These are phyloP conservation scores for Lactarius evosmus DNA, from an alignment of 768 basidiomycete genomes.

Conservation along the genomic window DNA sequence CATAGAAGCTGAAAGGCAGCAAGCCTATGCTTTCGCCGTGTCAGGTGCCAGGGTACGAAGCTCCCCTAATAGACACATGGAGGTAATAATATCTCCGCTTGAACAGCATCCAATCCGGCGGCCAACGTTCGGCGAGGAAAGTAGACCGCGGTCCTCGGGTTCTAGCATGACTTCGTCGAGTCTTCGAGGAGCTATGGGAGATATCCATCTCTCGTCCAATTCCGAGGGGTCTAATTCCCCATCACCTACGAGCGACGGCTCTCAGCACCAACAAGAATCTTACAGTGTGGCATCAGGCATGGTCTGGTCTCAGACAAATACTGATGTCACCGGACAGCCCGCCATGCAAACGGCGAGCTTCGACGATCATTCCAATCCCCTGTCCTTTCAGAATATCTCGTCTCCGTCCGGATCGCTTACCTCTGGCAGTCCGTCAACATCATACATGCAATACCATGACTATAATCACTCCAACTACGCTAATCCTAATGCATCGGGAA, in stretches of 20 bases:
- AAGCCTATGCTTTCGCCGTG: conserved; percentile 25
- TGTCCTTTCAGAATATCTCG: conserved; percentile 27
- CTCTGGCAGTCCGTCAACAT: conserved; percentile 23
- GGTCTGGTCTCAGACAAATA: conserved; percentile 27
- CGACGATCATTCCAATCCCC: conserved; percentile 19
- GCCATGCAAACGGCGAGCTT: conserved; percentile 20
- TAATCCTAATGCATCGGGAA: conserved; percentile 25
- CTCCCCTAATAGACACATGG: conserved; percentile 19
- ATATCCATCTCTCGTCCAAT: conserved; percentile 42
- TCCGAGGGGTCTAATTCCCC: conserved; percentile 34
- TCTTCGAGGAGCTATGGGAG: conserved; percentile 64
- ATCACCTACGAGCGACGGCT: conserved; percentile 29
- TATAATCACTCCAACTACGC: conserved; percentile 26
- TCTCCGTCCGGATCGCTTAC: conserved; percentile 24
- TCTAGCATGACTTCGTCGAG: conserved; percentile 47
- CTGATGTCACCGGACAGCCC: conserved; percentile 21
- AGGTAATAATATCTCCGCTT: conserved; percentile 32
- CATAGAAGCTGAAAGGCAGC: conserved; percentile 23
- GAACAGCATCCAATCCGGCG: conserved; percentile 27
- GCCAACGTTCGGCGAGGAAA: conserved; percentile 29
- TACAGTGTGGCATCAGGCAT: conserved; percentile 29
- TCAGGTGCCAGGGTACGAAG: conserved; percentile 30
- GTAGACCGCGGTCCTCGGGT: conserved; percentile 37
- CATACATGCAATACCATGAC: conserved; percentile 28
- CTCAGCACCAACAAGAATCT: conserved; percentile 32